phyloP scores from a whole-genome alignment of 139 green algal species.

The Chlorella sp. region DNA sequence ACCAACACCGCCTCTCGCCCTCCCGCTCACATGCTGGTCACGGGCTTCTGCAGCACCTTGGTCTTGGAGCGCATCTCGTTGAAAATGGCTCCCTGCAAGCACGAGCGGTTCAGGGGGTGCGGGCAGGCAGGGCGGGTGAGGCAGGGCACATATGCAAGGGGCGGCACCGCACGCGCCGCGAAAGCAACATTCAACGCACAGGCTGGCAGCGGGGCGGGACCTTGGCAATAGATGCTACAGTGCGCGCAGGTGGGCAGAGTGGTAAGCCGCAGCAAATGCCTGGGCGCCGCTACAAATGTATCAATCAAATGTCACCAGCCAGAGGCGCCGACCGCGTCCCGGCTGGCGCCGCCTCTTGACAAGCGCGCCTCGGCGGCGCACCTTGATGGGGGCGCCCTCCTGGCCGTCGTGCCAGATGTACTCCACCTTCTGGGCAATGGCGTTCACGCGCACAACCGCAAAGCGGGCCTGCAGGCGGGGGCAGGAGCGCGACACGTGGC shows the following conservation, averaged over 20 bases:
- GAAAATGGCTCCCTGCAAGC: constrained; percentile 65
- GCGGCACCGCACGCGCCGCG: too few relatives aligned
- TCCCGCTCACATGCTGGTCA: constrained; percentile 62
- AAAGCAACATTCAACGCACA: too few relatives aligned
- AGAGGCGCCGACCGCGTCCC: too few relatives aligned
- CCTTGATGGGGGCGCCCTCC: constrained; percentile 58
- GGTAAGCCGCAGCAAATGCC: background rate
- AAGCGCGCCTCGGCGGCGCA: background rate
- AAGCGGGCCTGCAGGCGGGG: constrained; percentile 44
- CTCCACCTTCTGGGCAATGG: constrained; percentile 65
- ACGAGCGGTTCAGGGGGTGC: background rate
- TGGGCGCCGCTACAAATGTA: too few relatives aligned
- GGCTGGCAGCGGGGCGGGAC: too few relatives aligned
- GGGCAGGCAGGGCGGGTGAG: background rate
- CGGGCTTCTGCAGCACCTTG: constrained; percentile 83
- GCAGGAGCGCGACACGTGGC: background rate
- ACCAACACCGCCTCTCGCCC: too few relatives aligned
- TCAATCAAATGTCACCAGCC: too few relatives aligned
- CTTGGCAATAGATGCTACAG: too few relatives aligned
- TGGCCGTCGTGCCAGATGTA: constrained; percentile 86
- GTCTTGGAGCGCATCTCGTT: constrained; percentile 96
- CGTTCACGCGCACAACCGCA: constrained; percentile 50
- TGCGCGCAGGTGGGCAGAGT: too few relatives aligned
- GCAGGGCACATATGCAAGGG: background rate
- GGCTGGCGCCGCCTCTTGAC: background rate